phyloP scores from a whole-genome alignment of 2,329 filamentous ascomycete genomes.

The Fusarium robinianum region DNA sequence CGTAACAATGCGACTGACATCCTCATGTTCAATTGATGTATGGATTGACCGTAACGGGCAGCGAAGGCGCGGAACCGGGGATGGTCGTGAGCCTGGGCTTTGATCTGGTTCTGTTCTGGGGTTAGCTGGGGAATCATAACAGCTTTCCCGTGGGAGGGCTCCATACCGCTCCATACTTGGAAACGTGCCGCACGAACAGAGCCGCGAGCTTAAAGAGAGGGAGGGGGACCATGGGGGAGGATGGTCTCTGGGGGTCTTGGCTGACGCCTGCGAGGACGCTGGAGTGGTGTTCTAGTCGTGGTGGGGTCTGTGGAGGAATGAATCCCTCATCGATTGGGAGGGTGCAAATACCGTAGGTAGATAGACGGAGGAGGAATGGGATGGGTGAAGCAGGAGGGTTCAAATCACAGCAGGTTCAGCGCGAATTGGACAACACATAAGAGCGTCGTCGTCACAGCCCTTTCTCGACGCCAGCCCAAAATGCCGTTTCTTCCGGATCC shows the following conservation, averaged over 20 bases:
- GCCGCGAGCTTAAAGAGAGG: constrained; percentile 70
- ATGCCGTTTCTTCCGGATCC: constrained; percentile 28
- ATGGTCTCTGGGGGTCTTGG: constrained; percentile 27
- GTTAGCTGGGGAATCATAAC: constrained; percentile 18
- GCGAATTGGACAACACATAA: not conserved
- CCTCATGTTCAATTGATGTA: constrained; percentile 71
- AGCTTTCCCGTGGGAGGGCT: not conserved
- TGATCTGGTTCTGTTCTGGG: constrained; percentile 63
- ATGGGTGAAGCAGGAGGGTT: not conserved
- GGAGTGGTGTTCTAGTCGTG: constrained; percentile 12
- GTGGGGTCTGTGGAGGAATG: constrained; percentile 28
- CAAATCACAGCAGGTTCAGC: not conserved
- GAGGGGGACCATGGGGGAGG: constrained; percentile 61
- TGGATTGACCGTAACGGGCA: constrained; percentile 64
- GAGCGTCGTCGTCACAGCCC: not conserved
- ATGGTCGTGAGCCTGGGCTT: constrained; percentile 68
- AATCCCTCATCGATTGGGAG: constrained; percentile 1
- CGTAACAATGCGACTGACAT: constrained; percentile 63
- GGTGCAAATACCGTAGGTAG: too few species aligned
- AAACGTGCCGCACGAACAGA: constrained; percentile 67
- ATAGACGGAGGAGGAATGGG: too few species aligned
- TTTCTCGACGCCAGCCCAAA: constrained; percentile 1
- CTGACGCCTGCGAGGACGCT: constrained; percentile 18
- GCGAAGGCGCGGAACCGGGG: constrained; percentile 63
- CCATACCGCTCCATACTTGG: constrained; percentile 71